Base-by-base conservation (phyloP, 768 basidiomycete species). In the Suillus decipiens region DNA sequence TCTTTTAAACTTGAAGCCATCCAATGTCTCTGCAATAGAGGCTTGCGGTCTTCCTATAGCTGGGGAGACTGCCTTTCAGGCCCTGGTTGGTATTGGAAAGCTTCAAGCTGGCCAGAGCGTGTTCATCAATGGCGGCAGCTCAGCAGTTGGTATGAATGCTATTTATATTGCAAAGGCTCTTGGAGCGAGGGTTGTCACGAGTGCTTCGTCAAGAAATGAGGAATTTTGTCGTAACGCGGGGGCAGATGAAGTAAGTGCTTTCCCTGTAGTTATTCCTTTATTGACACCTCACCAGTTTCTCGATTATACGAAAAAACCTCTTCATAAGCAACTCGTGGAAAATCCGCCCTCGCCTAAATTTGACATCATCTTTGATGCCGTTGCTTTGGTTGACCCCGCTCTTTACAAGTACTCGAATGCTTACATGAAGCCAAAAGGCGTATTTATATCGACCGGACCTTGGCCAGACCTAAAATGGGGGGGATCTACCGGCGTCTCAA, bases 41-140 rank as follows among this genome's bases (percentile, higher is more conserved):
- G 89, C 88, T 0, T 81, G 90, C 1, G 87, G 87, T 0, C 70
- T 93, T 7, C 74, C 84, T 0, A 69, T 90, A n/a, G 82, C 84
- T 1, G 85, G 78, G 2, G 65, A 82, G 51, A 90, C 90, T 0
- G 86, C 89, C 0, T 81, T 85, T 62, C 81, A 86, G 64, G 82
- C 78, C 0, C 79, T 92, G 7, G 75, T 84, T 50, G 70, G 79
- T 0, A 70, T 77, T 1, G 83, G 77, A 1, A 76, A 81, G 34
- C 71, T 89, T n/a, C 82, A 89, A 69, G 68, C 76, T 28, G 86
- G 83, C 1, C 86, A 87, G 68, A 79, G 80, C 1, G 76, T 93
- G 4, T 82, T 92, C 66, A 77, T 93, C 68, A 87, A 89, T 61
- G 90, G 90, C 0, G 91, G 89, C 5, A 87, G 86, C 58, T 84